These are phyloP conservation scores for Taphrina flavorubra DNA, from an alignment of 1,139 yeast species.

Conservation along the genomic window DNA sequence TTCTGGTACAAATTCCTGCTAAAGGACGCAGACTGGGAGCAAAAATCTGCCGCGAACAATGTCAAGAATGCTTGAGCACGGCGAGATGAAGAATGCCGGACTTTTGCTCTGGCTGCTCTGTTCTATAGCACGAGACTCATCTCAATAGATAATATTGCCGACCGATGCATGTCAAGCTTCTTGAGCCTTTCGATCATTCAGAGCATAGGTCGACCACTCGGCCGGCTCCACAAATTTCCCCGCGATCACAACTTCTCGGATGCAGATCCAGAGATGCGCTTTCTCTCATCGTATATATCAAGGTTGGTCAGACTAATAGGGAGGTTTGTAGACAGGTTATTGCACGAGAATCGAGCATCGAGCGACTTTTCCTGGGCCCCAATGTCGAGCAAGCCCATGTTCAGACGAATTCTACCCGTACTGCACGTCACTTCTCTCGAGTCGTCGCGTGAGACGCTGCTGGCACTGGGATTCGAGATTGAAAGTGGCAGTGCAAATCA, in stretches of 20 bases:
- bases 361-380: too few species aligned
- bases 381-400: neutral
- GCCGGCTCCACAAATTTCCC: conserved; percentile 8
- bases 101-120: too few species aligned
- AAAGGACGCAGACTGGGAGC: conserved; percentile 26
- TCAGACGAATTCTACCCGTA: neutral
- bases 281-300: too few species aligned
- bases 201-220: too few species aligned
- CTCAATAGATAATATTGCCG: too few species aligned
- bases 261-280: neutral
- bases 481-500: conserved; percentile 14
- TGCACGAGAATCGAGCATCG: too few species aligned
- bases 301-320: too few species aligned
- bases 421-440: neutral
- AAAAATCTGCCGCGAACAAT: conserved; percentile 49
- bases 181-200: too few species aligned
- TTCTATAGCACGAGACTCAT: too few species aligned
- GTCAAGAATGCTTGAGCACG: conserved; percentile 10
- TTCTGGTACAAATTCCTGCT: conserved; percentile 42
- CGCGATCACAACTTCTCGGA: neutral
- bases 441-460: neutral
- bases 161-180: too few species aligned
- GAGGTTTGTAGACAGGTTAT: too few species aligned
- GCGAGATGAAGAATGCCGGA: neutral
- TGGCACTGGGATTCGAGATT: conserved; percentile 21